Evolutionary conservation across 2,329 filamentous ascomycete genomes (phyloP).

Genomic region (Mollisiaceae sp.): DNA sequence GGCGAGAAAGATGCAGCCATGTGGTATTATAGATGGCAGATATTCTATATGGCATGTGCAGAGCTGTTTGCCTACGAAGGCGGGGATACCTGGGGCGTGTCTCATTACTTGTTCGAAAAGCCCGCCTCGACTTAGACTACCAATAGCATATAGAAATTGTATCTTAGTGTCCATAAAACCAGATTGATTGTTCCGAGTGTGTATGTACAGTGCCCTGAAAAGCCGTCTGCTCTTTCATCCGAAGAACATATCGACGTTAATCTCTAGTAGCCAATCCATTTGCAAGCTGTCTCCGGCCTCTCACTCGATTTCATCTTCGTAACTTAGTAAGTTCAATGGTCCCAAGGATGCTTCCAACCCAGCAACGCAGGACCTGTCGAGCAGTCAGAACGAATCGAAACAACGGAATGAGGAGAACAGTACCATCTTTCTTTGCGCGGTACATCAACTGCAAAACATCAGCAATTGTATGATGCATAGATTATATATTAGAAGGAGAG

Average conservation of each 20-base stretch:
- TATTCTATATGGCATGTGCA: conserved; percentile 74
- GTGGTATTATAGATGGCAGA: conserved; percentile 75
- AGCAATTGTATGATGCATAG: conserved; percentile 18
- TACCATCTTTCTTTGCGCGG: conserved; percentile 93
- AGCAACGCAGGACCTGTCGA: conserved; percentile 72
- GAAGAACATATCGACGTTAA: neutral
- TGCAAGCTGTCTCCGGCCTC: neutral
- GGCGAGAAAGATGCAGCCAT: conserved; percentile 61
- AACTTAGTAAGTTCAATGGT: conserved; percentile 65
- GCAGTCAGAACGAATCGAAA: conserved; percentile 27
- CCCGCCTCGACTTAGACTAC: conserved; percentile 28
- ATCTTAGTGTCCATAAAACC: neutral
- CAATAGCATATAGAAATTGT: conserved; percentile 3
- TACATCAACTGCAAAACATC: conserved; percentile 78
- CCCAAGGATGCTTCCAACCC: conserved; percentile 96
- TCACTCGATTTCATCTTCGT: neutral
- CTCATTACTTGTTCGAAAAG: conserved; percentile 71
- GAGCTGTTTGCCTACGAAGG: conserved; percentile 70
- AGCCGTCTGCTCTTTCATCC: neutral
- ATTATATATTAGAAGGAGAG: neutral
- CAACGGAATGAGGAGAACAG: neutral
- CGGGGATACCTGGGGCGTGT: conserved; percentile 71
- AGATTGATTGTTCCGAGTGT: conserved; percentile 12
- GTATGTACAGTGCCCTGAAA: conserved; percentile 8
- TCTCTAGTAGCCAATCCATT: neutral